Percentiles rank a stretch among this genome's conserved stretches.
phyloP scores from a whole-genome alignment of 208 protist genomes.

The Crithidia acanthocephali region DNA sequence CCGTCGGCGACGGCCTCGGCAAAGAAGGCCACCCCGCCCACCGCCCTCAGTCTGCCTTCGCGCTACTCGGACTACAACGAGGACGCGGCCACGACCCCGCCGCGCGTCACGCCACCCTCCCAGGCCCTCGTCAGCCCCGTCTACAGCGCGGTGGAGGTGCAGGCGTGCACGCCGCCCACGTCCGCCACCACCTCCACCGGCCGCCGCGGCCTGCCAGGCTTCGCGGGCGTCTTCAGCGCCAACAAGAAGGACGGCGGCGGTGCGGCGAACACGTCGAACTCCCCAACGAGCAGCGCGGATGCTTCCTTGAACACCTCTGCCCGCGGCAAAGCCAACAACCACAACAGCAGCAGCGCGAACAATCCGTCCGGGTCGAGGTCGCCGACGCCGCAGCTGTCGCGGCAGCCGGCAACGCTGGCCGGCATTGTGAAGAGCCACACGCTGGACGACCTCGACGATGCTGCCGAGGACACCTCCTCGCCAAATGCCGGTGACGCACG shows the following conservation, averaged over 20 bases:
- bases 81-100: background rate
- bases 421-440: conserved; percentile 9
- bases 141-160: conserved; percentile 25
- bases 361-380: background rate
- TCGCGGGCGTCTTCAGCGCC: background rate
- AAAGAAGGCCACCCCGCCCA: background rate
- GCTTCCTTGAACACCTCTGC: background rate
- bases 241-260: conserved; percentile 16
- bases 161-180: conserved; percentile 1
- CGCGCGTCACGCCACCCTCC: background rate
- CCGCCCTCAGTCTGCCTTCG: conserved; percentile 3
- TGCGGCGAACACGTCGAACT: background rate
- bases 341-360: background rate
- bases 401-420: background rate
- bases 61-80: conserved; percentile 17
- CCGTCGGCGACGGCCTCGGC: background rate
- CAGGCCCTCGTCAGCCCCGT: conserved; percentile 8
- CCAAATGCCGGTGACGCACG: background rate
- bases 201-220: background rate
- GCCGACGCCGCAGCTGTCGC: background rate
- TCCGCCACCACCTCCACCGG: conserved; percentile 10
- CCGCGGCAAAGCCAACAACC: background rate
- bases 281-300: background rate
- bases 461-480: conserved; percentile 5
- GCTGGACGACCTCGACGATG: conserved; percentile 26